Conservation (phyloP, 164 flowering plant genomes). For the Chimonanthus salicifolius region DNA sequence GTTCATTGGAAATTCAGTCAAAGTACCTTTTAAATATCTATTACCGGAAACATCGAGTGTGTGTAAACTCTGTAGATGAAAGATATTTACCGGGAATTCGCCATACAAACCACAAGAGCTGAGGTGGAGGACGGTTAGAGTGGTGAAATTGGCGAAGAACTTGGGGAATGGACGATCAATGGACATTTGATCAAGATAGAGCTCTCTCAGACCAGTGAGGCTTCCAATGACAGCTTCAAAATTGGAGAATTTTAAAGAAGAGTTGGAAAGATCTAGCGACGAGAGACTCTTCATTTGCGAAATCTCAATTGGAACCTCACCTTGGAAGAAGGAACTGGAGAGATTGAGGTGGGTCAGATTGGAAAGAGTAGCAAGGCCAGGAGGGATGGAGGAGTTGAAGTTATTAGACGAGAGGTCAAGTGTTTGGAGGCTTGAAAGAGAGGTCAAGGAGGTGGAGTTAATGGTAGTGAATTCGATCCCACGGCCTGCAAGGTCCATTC, state of each 20-base stretch:
- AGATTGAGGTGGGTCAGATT: conserved; percentile 38
- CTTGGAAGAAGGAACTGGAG: conserved; percentile 39
- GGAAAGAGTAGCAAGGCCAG: conserved; percentile 22
- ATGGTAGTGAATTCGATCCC: conserved; percentile 8
- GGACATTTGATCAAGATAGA: neutral
- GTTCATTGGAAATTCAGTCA: conserved; percentile 28
- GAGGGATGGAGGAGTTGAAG: conserved; percentile 32
- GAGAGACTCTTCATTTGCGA: conserved; percentile 22
- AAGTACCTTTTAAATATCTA: conserved; percentile 9
- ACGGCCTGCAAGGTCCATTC: conserved; percentile 24
- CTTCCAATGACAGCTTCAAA: too few relatives aligned
- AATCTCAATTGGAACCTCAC: conserved; percentile 36
- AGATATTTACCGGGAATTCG: neutral
- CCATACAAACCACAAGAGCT: neutral
- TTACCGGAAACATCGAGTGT: conserved; percentile 33
- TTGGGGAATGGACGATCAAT: neutral
- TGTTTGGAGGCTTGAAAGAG: conserved; percentile 13
- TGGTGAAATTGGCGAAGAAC: neutral
- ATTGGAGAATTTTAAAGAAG: neutral
- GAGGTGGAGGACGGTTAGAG: neutral
- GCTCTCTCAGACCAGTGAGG: conserved; percentile 12
- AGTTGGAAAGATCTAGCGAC: conserved; percentile 12
- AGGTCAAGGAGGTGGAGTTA: neutral
- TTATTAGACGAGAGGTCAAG: conserved; percentile 35
- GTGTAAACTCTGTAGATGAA: conserved; percentile 19